These are phyloP conservation scores for Penicillium waksmanii DNA, from an alignment of 495 filamentous ascomycete genomes.

Conservation along the genomic window DNA sequence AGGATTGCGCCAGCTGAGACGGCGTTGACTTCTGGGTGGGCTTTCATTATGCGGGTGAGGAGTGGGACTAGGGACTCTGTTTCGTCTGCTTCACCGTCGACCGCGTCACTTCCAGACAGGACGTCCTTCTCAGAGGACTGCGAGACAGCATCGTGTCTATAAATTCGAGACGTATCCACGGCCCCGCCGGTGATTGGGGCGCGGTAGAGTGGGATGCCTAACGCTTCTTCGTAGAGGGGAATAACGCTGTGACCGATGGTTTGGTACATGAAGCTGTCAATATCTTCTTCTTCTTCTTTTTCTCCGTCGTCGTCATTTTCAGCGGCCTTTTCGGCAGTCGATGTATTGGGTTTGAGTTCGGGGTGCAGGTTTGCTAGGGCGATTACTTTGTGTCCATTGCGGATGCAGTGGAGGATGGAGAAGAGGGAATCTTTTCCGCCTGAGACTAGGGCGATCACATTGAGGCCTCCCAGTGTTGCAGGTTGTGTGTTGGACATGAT, in stretches of 20 bases:
- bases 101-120: too few relatives aligned
- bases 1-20: slow-evolving; percentile 90
- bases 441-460: slow-evolving; percentile 91
- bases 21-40: slow-evolving; percentile 78
- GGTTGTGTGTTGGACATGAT: too few relatives aligned
- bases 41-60: slow-evolving; percentile 60
- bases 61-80: slow-evolving; percentile 84
- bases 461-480: slow-evolving; percentile 44
- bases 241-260: slow-evolving; percentile 89
- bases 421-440: slow-evolving; percentile 97
- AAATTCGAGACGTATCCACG: slow-evolving; percentile 53
- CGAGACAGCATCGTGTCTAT: slow-evolving; percentile 23
- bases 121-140: too few relatives aligned
- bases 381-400: slow-evolving; percentile 82
- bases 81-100: slow-evolving; percentile 75
- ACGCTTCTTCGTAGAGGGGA: slow-evolving; percentile 78
- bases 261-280: slow-evolving; percentile 99
- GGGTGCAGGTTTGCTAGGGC: slow-evolving; percentile 90
- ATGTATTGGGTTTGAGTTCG: slow-evolving; percentile 7
- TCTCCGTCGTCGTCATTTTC: slow-evolving; percentile 30
- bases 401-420: slow-evolving; percentile 85
- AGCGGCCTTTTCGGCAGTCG: not conserved
- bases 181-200: slow-evolving; percentile 70
- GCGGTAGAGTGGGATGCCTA: slow-evolving; percentile 80
- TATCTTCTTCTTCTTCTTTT: slow-evolving; percentile 61